These are phyloP conservation scores for Phytopythium kandeliae DNA, from an alignment of 352 stramenopile species.

Conservation along the genomic window DNA sequence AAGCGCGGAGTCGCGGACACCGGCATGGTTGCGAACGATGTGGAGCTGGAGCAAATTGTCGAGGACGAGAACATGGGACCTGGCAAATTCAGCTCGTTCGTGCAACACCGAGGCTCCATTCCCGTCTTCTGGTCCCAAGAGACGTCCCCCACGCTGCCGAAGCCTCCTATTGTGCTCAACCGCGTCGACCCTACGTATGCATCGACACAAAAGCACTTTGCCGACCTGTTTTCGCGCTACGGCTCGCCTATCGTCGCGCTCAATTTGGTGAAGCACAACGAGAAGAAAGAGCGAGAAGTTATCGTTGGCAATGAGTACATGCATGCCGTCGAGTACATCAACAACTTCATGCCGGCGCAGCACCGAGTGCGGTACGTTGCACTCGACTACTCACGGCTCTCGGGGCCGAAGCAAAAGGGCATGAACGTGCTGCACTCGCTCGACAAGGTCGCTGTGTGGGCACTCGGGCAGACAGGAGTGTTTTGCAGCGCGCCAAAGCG, in stretches of 20 bases:
- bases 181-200: constrained; percentile 96
- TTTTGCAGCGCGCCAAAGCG: constrained; percentile 93
- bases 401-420: constrained; percentile 86
- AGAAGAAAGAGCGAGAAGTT: constrained; percentile 96
- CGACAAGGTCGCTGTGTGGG: constrained; percentile 94
- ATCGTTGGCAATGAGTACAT: constrained; percentile 98
- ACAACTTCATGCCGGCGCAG: constrained; percentile 87
- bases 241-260: constrained; percentile 95
- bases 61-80: constrained; percentile 85
- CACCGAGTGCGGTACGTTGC: constrained; percentile 97
- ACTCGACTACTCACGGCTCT: constrained; percentile 93
- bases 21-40: constrained; percentile 99
- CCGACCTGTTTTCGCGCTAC: constrained; percentile 95
- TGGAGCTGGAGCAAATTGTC: constrained; percentile 98
- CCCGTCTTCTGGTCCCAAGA: constrained; percentile 99
- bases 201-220: constrained; percentile 92
- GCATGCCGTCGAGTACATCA: constrained; percentile 98
- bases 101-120: constrained; percentile 98
- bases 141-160: constrained; percentile 96
- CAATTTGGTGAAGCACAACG: constrained; percentile 97
- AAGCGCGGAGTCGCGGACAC: constrained; percentile 96
- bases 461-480: constrained; percentile 96
- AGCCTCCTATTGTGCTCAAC: constrained; percentile 97
- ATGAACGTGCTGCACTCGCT: constrained; percentile 93
- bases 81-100: constrained; percentile 94